Conservation (phyloP, 73 alveolate genomes). For the Tetrahymena elliotti region DNA sequence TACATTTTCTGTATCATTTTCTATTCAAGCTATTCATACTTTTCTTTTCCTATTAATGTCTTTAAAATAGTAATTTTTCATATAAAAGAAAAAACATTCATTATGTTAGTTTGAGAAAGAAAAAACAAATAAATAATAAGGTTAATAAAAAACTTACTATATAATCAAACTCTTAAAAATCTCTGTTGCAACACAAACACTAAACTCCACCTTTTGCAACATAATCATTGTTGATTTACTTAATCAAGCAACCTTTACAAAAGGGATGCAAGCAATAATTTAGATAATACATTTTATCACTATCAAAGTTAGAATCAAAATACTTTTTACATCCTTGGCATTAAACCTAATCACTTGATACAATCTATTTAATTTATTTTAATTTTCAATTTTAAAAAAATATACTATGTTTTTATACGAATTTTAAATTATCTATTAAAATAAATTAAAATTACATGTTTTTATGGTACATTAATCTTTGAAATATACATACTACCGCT, state of each 20-base stretch:
- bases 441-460: too few species aligned
- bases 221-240: conserved; percentile 5
- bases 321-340: neutral
- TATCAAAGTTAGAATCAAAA: neutral
- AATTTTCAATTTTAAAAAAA: too few species aligned
- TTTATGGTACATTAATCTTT: neutral
- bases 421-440: too few species aligned
- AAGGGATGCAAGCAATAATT: conserved; percentile 15
- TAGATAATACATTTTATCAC: neutral
- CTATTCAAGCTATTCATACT: neutral
- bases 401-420: too few species aligned
- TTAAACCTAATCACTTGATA: neutral
- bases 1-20: neutral
- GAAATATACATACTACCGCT: neutral
- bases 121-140: too few species aligned
- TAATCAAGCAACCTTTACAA: conserved; percentile 33
- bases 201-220: conserved; percentile 5
- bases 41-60: conserved; percentile 12
- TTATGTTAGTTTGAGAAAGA: too few species aligned
- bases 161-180: neutral
- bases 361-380: neutral
- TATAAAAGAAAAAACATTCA: too few species aligned
- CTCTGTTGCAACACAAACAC: conserved; percentile 9
- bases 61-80: neutral
- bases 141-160: too few species aligned